Evolutionary conservation across 805 yeast species (phyloP), one percentile per base, ranked within the genome.

Genomic region (Saturnispora dispora): DNA sequence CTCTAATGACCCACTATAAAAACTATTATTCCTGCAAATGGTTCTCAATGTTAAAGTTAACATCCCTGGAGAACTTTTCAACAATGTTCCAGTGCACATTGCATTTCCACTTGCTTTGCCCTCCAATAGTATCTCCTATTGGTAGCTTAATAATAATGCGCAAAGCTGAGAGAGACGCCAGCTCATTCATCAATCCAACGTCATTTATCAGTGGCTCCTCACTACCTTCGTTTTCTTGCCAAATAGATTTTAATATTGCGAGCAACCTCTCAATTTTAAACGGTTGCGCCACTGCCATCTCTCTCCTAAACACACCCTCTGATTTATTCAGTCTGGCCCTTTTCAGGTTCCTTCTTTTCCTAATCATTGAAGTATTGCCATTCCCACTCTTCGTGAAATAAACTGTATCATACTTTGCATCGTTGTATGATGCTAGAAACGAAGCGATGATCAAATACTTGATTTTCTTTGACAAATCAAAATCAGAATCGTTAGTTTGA

Each of bases 371-470:
- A 8, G 41, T 37, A 37, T 20, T 37, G 18, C 73, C 70, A 13
- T 75, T 78, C 55, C 73, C 78, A 43, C 84, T 70, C 53, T 75
- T 79, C 32, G 96, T 83, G 60, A 87, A 90, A 49, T 78, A 70
- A 48, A 79, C 76, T 59, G 81, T 69, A 64, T 89, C 97, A 60
- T 76, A 76, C 54, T 79, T 77, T 2, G 83, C 81, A 30, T 83
- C 85, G 51, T 81, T 78, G 61, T 78, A 85, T 0, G 96, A 88
- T 0, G 96, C 95, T 46, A 89, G 68, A 63, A 85, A 90, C 0
- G 95, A 82, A 1, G 96, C 88, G 32, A 88, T 75, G 15, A 89
- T 66, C n/a, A 90, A 66, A 60, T 77, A 87, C 60, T 86, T 85
- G 2, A 91, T 76, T 47, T 78, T 74, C 8, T 61, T 62, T 0